Conservation (phyloP, 2,329 filamentous ascomycete genomes). For the Polytolypa hystricis region DNA sequence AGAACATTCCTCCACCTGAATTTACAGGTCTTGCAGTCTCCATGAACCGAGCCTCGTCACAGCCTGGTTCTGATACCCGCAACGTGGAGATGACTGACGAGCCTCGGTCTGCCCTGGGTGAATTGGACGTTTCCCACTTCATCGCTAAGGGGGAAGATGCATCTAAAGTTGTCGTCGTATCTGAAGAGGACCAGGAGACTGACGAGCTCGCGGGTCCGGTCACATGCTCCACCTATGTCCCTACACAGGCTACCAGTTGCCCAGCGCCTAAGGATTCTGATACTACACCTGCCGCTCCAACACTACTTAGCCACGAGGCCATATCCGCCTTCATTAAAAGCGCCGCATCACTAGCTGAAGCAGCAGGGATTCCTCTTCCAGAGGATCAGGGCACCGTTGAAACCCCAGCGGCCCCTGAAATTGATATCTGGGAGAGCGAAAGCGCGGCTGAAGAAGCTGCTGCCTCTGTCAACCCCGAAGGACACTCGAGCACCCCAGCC, state of each 20-base stretch:
- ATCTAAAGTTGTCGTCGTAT: not conserved
- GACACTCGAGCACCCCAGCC: too few species aligned
- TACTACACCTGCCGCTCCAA: constrained; percentile 1
- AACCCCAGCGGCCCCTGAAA: constrained; percentile 41
- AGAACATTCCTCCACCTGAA: constrained; percentile 69
- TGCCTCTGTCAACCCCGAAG: not conserved
- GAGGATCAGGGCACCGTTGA: constrained; percentile 26
- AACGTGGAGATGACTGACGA: constrained; percentile 51
- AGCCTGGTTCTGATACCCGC: constrained; percentile 16
- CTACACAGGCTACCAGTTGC: not conserved
- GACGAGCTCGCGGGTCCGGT: not conserved
- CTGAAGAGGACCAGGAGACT: not conserved
- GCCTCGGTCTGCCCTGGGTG: constrained; percentile 54
- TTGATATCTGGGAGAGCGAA: constrained; percentile 61
- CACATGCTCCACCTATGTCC: too few species aligned
- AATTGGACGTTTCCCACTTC: constrained; percentile 57
- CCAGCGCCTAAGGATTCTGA: not conserved
- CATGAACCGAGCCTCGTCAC: constrained; percentile 35
- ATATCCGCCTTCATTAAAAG: constrained; percentile 9
- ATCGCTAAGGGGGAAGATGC: constrained; percentile 49
- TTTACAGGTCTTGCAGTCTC: constrained; percentile 42
- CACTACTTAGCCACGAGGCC: constrained; percentile 6
- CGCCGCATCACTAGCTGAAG: constrained; percentile 17
- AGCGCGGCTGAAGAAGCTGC: constrained; percentile 47
- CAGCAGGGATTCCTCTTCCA: constrained; percentile 14